Evolutionary conservation across 169 alveolate genomes (phyloP), one percentile per base, ranked within the genome.

Genomic region (Plasmodium gaboni): DNA sequence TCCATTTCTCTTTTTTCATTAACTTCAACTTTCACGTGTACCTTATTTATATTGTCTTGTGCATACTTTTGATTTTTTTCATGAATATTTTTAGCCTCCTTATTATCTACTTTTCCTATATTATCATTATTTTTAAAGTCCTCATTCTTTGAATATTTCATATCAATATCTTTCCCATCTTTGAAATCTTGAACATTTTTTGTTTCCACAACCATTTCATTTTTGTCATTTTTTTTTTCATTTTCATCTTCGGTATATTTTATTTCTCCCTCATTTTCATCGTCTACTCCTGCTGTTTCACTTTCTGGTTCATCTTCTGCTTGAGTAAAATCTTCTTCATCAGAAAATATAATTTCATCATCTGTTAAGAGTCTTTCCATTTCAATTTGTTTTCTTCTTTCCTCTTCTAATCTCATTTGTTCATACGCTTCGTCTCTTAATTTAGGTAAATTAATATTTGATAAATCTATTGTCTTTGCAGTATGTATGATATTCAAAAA

Each of bases 391-490:
- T 92, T 92, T 83, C 93, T 88, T 19, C 80, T n/a, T 55, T 92
- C 94, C 73, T 94, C 94, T 73, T 94, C 95, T 69, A 70, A 26
- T 53, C 22, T 57, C 94, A 94, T 69, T 19, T 92, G 94, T 48
- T 87, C 92, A 57, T 64, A 88, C 9, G 92, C 95, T 32, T 91
- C 94, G 26, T 44, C 63, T 22, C 96, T 86, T 5, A 88, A 42
- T 73, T 87, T 64, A 24, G 64, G 57, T 28, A 94, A 55, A 57
- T 89, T 74, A 53, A 78, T 92, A 42, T 17, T 48, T 24, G 78
- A 59, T 55, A 94, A 91, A 24, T 91, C 95, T 9, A 73, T 67
- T 57, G 87, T 88, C 24, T 44, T 67, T 6, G 95, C 68, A 71
- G 67, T 60, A 42, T 71, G 53, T 78, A 94, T 63, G 44, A 94